phyloP scores from a whole-genome alignment of 2,329 filamentous ascomycete species.

The Hypoxylon sp. region DNA sequence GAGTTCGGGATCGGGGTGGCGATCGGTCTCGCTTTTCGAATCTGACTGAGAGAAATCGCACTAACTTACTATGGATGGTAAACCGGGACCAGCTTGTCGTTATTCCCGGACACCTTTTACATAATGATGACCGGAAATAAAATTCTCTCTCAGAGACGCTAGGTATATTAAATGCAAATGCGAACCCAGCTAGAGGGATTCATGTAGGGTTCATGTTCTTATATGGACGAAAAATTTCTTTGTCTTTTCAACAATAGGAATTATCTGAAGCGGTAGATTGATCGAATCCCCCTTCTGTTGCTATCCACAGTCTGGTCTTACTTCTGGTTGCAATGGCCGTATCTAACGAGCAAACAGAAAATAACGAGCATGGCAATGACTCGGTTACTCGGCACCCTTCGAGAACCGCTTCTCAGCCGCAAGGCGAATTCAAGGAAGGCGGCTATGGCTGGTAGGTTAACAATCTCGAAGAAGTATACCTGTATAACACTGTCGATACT shows the following conservation, averaged over 20 bases:
- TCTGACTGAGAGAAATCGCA: neutral
- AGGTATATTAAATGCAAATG: slow-evolving; percentile 13
- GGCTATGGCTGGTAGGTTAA: slow-evolving; percentile 71
- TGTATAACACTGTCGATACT: slow-evolving; percentile 10
- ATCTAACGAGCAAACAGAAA: slow-evolving; percentile 30
- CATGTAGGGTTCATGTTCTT: neutral
- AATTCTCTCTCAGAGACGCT: neutral
- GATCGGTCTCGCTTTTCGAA: slow-evolving; percentile 8
- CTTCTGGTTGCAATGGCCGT: slow-evolving; percentile 29
- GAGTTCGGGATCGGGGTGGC: slow-evolving; percentile 24
- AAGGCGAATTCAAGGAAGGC: slow-evolving; percentile 64
- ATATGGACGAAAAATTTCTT: slow-evolving; percentile 3
- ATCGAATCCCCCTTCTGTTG: slow-evolving; percentile 4
- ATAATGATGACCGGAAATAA: slow-evolving; percentile 21
- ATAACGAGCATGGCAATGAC: slow-evolving; percentile 26
- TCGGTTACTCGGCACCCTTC: slow-evolving; percentile 21
- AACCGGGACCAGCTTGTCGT: slow-evolving; percentile 15
- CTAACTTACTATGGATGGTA: slow-evolving; percentile 8
- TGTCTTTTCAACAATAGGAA: slow-evolving; percentile 13
- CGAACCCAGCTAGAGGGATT: slow-evolving; percentile 1
- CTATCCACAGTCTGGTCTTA: slow-evolving; percentile 9
- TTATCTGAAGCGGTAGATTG: neutral
- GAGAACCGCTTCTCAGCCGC: slow-evolving; percentile 64
- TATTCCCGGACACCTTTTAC: slow-evolving; percentile 35
- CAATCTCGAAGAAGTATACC: neutral